These are phyloP conservation scores for Tuber microsphaerosporum DNA, from an alignment of 495 filamentous ascomycete genomes.

Conservation along the genomic window DNA sequence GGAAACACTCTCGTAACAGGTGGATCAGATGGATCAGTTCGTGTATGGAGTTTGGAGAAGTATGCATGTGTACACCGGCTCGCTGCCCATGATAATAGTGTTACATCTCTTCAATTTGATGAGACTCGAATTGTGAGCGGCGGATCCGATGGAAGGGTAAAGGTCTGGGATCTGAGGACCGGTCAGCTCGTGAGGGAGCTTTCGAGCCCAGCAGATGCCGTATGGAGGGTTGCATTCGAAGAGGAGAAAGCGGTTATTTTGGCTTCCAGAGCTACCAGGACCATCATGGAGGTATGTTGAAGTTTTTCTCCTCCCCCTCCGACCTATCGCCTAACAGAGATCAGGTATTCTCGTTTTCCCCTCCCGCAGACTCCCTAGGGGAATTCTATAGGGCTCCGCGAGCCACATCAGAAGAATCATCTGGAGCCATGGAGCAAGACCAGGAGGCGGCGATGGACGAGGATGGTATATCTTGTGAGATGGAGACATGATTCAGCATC, in stretches of 20 bases:
- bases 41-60: constrained; percentile 86
- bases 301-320: constrained; percentile 10
- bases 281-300: constrained; percentile 85
- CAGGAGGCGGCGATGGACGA: constrained; percentile 40
- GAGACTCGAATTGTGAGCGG: constrained; percentile 88
- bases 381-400: constrained; percentile 42
- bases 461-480: constrained; percentile 27
- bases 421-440: constrained; percentile 32
- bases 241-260: constrained; percentile 97
- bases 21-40: constrained; percentile 88
- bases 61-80: constrained; percentile 86
- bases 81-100: constrained; percentile 96
- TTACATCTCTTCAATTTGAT: constrained; percentile 95
- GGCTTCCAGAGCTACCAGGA: constrained; percentile 70
- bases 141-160: constrained; percentile 90
- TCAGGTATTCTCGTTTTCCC: constrained; percentile 87
- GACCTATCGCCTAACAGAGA: constrained; percentile 22
- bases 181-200: constrained; percentile 87
- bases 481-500: constrained; percentile 34
- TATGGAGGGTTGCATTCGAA: constrained; percentile 97
- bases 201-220: constrained; percentile 79
- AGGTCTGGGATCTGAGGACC: constrained; percentile 91
- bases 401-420: constrained; percentile 34
- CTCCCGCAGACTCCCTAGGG: constrained; percentile 61
- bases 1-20: constrained; percentile 91